Percentiles rank a stretch among this genome's conserved stretches.
These are phyloP conservation scores for Paramecium biaurelia DNA, from an alignment of 73 alveolate genomes.

Conservation along the genomic window DNA sequence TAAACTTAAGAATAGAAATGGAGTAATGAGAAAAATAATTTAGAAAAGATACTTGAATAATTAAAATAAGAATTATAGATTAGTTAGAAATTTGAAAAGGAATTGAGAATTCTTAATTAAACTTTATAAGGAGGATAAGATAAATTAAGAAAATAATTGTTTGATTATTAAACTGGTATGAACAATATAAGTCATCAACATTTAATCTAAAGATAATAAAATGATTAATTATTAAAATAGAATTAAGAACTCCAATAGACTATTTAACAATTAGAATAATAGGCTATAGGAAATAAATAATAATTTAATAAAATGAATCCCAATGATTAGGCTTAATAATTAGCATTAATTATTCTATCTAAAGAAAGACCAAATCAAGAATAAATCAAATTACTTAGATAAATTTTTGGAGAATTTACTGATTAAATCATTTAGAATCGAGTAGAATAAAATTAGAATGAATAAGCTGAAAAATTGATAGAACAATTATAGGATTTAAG, in stretches of 20 bases:
- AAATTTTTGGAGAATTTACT: background rate
- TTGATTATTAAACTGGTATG: background rate
- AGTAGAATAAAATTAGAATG: background rate
- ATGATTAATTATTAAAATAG: background rate
- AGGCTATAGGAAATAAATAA: background rate
- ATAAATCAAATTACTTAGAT: background rate
- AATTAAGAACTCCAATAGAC: background rate
- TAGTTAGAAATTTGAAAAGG: constrained; percentile 9
- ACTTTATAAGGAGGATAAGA: background rate
- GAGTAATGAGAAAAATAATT: background rate
- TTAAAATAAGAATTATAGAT: background rate
- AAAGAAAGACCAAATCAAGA: background rate
- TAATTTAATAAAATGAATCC: background rate
- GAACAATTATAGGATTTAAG: constrained; percentile 20
- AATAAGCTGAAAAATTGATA: background rate
- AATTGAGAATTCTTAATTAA: background rate
- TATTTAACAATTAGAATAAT: background rate
- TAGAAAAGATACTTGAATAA: background rate
- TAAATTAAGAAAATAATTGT: background rate
- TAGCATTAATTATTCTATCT: background rate
- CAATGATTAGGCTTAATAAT: background rate
- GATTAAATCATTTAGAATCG: background rate
- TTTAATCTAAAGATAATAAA: background rate
- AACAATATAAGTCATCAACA: background rate
- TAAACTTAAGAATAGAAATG: background rate